phyloP scores from a whole-genome alignment of 305 asterid genomes.

The Ruellia speciosa region DNA sequence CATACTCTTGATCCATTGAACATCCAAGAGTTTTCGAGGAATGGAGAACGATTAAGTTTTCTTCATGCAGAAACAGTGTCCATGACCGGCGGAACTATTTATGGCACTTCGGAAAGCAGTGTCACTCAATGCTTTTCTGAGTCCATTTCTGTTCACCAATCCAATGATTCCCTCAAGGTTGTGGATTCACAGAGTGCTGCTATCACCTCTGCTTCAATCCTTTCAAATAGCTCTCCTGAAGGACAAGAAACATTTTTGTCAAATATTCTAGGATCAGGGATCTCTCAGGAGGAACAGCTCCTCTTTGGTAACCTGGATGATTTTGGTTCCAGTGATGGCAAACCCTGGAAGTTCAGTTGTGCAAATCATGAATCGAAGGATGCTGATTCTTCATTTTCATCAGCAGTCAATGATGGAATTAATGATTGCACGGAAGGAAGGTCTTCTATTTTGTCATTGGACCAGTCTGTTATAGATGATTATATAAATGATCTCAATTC shows the following conservation, averaged over 20 bases:
- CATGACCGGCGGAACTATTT: constrained; percentile 21
- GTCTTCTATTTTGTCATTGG: constrained; percentile 25
- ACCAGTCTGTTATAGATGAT: constrained; percentile 33
- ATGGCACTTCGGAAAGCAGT: constrained; percentile 24
- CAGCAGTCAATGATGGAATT: constrained; percentile 22
- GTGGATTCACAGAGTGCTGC: constrained; percentile 24
- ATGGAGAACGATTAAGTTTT: constrained; percentile 22
- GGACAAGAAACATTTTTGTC: constrained; percentile 19
- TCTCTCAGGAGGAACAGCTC: constrained; percentile 44
- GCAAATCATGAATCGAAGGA: constrained; percentile 26
- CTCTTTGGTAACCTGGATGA: constrained; percentile 51
- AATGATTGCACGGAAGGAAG: constrained; percentile 24
- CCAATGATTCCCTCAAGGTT: constrained; percentile 29
- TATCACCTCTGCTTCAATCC: constrained; percentile 23
- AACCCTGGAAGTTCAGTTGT: constrained; percentile 9
- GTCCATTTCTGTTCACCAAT: constrained; percentile 26
- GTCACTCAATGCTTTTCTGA: constrained; percentile 30
- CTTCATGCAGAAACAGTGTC: constrained; percentile 26
- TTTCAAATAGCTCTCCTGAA: constrained; percentile 24
- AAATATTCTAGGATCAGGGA: constrained; percentile 27
- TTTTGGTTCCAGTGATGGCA: constrained; percentile 18
- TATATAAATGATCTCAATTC: constrained; percentile 22
- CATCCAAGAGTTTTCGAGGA: constrained; percentile 21
- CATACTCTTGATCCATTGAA: constrained; percentile 21
- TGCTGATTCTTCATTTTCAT: constrained; percentile 20